Conservation (phyloP, 2,329 filamentous ascomycete genomes). For the Trichoderma atrobrunneum region DNA sequence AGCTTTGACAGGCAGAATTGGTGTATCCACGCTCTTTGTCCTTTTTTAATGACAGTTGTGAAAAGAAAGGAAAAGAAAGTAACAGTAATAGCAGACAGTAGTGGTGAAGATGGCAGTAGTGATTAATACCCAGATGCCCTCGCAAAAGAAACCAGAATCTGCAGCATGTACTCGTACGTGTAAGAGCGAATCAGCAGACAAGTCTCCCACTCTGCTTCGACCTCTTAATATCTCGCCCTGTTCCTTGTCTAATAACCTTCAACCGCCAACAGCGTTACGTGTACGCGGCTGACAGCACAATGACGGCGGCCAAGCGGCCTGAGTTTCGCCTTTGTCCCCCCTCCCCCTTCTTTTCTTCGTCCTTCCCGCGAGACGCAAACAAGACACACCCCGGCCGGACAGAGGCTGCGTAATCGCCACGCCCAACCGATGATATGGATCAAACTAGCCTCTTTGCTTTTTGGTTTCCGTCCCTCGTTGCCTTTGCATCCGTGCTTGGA, state of each 20-base stretch:
- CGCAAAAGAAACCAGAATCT: neutral
- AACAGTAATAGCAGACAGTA: neutral
- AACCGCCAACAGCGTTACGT: neutral
- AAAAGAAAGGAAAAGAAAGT: neutral
- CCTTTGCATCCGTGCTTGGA: neutral
- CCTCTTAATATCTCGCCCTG: neutral
- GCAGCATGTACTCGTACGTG: neutral
- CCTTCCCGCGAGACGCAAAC: neutral
- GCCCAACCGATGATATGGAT: neutral
- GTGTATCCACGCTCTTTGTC: neutral
- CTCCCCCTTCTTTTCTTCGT: neutral
- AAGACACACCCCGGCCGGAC: neutral
- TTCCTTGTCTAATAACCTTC: neutral
- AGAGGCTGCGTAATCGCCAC: conserved; percentile 9
- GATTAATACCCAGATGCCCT: neutral
- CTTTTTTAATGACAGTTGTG: neutral
- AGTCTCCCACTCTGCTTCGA: neutral
- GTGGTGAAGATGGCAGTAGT: neutral
- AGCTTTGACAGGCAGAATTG: neutral
- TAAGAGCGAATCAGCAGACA: neutral
- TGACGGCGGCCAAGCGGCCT: conserved; percentile 10
- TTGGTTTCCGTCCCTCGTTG: neutral
- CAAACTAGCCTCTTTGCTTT: neutral
- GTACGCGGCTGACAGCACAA: conserved; percentile 10
- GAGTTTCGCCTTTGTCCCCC: neutral